phyloP scores from a whole-genome alignment of 2,329 filamentous ascomycete species.

The Davidsoniella eucalypti region DNA sequence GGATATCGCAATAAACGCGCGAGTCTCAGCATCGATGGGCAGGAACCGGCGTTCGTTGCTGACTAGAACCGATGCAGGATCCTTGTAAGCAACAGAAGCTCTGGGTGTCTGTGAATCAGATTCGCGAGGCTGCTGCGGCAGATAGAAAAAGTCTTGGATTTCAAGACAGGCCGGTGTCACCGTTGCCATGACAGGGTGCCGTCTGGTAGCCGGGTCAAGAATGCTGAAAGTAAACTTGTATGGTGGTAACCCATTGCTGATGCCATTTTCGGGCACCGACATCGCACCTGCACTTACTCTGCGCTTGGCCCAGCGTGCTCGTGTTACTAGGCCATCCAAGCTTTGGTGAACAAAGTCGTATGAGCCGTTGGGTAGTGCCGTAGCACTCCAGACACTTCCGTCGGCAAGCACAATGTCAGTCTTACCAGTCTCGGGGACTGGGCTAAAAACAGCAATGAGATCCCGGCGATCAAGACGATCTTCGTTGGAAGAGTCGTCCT shows the following conservation, averaged over 20 bases:
- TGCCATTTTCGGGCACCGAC: constrained; percentile 15
- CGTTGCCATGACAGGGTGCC: constrained; percentile 59
- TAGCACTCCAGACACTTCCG: constrained; percentile 41
- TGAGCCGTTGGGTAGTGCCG: constrained; percentile 35
- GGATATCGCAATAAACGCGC: constrained; percentile 16
- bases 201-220: constrained; percentile 49
- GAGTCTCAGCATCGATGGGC: constrained; percentile 15
- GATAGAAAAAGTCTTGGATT: constrained; percentile 36
- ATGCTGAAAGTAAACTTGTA: constrained; percentile 61
- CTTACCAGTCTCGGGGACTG: constrained; percentile 28
- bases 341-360: constrained; percentile 45
- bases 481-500: constrained; percentile 31
- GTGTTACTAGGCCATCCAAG: constrained; percentile 3
- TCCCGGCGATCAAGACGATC: constrained; percentile 29
- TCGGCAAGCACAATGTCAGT: constrained; percentile 52
- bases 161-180: constrained; percentile 48
- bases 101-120: not conserved
- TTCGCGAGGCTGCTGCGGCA: constrained; percentile 3
- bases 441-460: constrained; percentile 53
- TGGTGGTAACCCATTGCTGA: constrained; percentile 13
- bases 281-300: constrained; percentile 17
- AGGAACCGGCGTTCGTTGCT: constrained; percentile 12
- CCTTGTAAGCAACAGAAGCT: constrained; percentile 2
- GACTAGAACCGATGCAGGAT: not conserved
- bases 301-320: constrained; percentile 10